A percentile compares a stretch with the other conserved stretches of the same genome.
Conservation (phyloP, 495 filamentous ascomycete genomes). For the Neurospora sp. region DNA sequence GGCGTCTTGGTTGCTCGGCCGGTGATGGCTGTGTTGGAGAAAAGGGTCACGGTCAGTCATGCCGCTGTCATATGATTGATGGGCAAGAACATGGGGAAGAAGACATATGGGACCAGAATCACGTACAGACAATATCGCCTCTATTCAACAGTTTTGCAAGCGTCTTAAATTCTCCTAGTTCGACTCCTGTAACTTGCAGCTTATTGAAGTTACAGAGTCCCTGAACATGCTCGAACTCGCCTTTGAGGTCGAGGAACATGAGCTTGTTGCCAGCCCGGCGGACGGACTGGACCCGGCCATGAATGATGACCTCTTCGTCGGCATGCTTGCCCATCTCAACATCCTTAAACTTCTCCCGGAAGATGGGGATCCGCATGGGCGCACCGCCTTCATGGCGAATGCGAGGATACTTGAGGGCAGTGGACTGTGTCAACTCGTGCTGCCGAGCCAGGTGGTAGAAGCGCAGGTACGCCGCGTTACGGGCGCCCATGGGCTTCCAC, state of each 20-base stretch:
- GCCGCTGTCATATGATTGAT: not conserved
- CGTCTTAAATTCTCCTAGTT: constrained; percentile 38
- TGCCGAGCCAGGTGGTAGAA: constrained; percentile 32
- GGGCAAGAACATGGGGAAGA: not conserved
- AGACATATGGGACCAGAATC: constrained; percentile 36
- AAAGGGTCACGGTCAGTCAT: not conserved
- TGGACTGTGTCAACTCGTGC: constrained; percentile 19
- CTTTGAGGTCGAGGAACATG: constrained; percentile 69
- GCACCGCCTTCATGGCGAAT: constrained; percentile 14
- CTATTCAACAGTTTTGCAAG: constrained; percentile 49
- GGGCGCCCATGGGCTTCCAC: constrained; percentile 18
- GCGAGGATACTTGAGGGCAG: constrained; percentile 32
- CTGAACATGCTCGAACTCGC: constrained; percentile 62
- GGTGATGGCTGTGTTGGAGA: constrained; percentile 36
- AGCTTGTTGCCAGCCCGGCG: constrained; percentile 53
- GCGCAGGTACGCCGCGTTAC: constrained; percentile 29
- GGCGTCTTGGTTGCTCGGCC: constrained; percentile 63
- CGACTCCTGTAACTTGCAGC: constrained; percentile 33
- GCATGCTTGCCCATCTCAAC: constrained; percentile 16
- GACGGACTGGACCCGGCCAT: constrained; percentile 35
- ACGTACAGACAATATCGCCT: constrained; percentile 61
- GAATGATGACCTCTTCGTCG: constrained; percentile 33
- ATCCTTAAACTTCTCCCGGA: constrained; percentile 25
- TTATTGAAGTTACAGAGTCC: constrained; percentile 56
- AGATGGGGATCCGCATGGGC: constrained; percentile 27